Evolutionary conservation across 768 basidiomycete genomes (phyloP), one percentile per base, ranked within the genome.

Genomic region (Chalciporus sphaerocephalus): DNA sequence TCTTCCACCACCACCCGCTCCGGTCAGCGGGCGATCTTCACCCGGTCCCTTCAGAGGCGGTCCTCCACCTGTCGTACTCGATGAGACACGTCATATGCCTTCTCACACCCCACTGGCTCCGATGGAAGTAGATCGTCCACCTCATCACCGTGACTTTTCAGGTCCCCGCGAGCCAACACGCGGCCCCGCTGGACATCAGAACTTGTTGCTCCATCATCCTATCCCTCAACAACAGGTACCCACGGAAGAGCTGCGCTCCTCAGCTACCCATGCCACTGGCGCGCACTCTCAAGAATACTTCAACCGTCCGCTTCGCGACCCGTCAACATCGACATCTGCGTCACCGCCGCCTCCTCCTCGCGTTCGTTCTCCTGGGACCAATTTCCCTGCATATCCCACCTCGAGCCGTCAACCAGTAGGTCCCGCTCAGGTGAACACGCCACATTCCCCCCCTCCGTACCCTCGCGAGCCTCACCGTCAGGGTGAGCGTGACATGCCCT

Each of bases 11-110:
- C 83, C 85, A 1, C 76, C 81, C 15, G 74, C 74, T 35, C 69
- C 71, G 1, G 63, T 70, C 37, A 64, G 67, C 15, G 59, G 68
- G 35, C 74, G 75, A n/a, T 72, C 75, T 9, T 80, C 80, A 1
- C 83, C 86, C 0, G 78, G 79, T 15, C 89, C 89, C 11, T 92
- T 90, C 71, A 70, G 89, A 50, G 88, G 88, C 25, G 86, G 87
- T 2, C 85, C 87, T 3, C 89, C 88, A 6, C 88, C 89, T 10
- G 83, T 91, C 32, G 75, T 87, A 41, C 66, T 91, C 8, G 87
- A 90, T 49, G 89, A 91, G 55, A 72, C 71, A 7, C 76, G 85
- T n/a, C 85, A 87, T 43, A 60, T 72, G 0, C 76, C 78, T 8
- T 77, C 80, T 4, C 85, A 87, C 50, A 79, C 85, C 0, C 83